These are phyloP conservation scores for Globisporangium camurandrum DNA, from an alignment of 352 stramenopile species.

Conservation along the genomic window DNA sequence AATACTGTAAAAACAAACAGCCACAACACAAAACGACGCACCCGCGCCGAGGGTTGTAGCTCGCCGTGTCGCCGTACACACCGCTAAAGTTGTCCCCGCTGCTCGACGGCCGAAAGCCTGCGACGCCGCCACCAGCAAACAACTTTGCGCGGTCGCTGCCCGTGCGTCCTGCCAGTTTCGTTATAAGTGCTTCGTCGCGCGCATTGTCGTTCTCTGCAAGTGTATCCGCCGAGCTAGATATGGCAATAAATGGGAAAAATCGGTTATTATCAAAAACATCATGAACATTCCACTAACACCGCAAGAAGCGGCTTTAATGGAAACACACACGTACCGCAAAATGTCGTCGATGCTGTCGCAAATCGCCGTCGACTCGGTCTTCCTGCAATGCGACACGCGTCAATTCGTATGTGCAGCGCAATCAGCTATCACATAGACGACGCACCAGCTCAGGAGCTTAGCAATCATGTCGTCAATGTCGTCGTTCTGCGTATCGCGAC, in stretches of 20 bases:
- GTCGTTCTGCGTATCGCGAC: conserved; percentile 76
- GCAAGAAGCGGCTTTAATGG: too few species aligned
- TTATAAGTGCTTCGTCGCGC: conserved; percentile 39
- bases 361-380: conserved; percentile 48
- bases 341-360: conserved; percentile 63
- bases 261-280: neutral
- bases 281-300: too few species aligned
- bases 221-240: conserved; percentile 41
- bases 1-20: neutral
- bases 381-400: conserved; percentile 19
- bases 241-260: neutral
- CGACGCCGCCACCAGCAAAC: conserved; percentile 11
- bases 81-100: conserved; percentile 38
- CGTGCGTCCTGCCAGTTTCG: conserved; percentile 42
- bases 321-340: conserved; percentile 37
- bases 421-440: neutral
- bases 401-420: neutral
- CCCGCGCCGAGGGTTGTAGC: conserved; percentile 33
- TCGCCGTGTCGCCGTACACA: conserved; percentile 34
- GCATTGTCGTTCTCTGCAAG: conserved; percentile 40
- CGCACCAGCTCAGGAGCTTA: conserved; percentile 78
- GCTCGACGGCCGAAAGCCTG: conserved; percentile 30
- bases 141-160: conserved; percentile 44
- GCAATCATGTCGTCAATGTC: conserved; percentile 87
- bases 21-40: conserved; percentile 14